Percentiles rank a stretch among this genome's conserved stretches.
These are phyloP conservation scores for Fusarium duplospermum DNA, from an alignment of 2,329 filamentous ascomycete genomes.

Conservation along the genomic window DNA sequence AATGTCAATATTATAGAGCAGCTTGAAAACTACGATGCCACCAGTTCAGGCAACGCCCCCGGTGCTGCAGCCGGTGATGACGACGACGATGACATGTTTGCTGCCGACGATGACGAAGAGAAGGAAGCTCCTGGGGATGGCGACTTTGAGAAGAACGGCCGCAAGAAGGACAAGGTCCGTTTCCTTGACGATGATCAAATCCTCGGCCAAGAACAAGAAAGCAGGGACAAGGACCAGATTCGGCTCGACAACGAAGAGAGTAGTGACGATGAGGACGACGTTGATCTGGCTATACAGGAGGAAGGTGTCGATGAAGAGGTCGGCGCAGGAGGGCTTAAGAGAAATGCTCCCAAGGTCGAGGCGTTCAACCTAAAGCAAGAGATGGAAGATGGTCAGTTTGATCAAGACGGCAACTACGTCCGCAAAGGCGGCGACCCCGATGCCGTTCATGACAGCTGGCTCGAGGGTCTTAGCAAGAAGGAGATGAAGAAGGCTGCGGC, in stretches of 20 bases:
- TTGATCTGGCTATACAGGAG: constrained; percentile 77
- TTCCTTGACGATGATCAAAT: constrained; percentile 74
- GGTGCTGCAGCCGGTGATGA: constrained; percentile 72
- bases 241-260: constrained; percentile 67
- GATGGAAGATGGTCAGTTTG: constrained; percentile 92
- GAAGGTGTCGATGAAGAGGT: constrained; percentile 88
- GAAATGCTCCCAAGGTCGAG: constrained; percentile 92
- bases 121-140: constrained; percentile 47
- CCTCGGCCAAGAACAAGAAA: constrained; percentile 80
- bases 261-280: constrained; percentile 74
- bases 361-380: constrained; percentile 95
- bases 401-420: constrained; percentile 90
- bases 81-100: constrained; percentile 78
- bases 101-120: constrained; percentile 68
- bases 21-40: constrained; percentile 65
- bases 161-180: constrained; percentile 71
- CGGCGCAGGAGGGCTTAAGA: constrained; percentile 89
- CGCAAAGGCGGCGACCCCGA: constrained; percentile 90
- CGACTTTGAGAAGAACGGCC: constrained; percentile 56
- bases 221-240: constrained; percentile 80
- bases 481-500: constrained; percentile 90
- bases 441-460: constrained; percentile 90
- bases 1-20: constrained; percentile 63
- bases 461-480: constrained; percentile 92
- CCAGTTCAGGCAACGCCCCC: constrained; percentile 52